Evolutionary conservation across 306 rosid species (phyloP), one percentile per base, ranked within the genome.

Genomic region (Sechiopsis laciniata): DNA sequence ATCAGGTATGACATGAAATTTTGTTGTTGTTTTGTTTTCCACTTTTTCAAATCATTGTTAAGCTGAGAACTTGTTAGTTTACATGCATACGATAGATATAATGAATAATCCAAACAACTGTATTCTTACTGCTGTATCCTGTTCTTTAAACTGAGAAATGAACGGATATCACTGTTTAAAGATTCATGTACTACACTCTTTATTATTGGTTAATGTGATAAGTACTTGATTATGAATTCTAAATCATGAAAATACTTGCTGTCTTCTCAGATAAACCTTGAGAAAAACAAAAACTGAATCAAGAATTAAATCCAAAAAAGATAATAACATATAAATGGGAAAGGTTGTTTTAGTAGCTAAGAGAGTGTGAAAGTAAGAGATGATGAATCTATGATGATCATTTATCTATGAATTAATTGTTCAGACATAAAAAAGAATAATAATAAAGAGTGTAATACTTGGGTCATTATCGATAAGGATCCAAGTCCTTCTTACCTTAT

Each of bases 1-100:
- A 46, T 21, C 40, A 68, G 73, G 73, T 68, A 68, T 22, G 57
- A 48, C 73, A 68, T 14, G 73, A 13, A 68, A 70, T 51, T 22
- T 7, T 51, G 57, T 32, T 42, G 11, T 42, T 51, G 59, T 9
- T 26, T 52, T 29, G 19, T 29, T 70, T 26, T 22, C 7, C 45
- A 0, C 8, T 16, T 51, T 24, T 16, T 20, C 4, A 26, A 22
- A 68, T 69, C 17, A 69, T 69, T 48, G 13, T 69, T 50, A 46
- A 67, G 55, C 20, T 62, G 6, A 37, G 6, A 26, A 20, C 21
- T 68, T 68, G 14, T 2, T 45, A 68, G 40, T 46, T 46, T 22
- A 21, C 7, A 50, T 50, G 16, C 37, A 46, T 46, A 46, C 2
- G 56, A 68, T 68, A 20, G 51, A 63, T 32, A 63, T 63, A 32